phyloP scores from a whole-genome alignment of 176 grass and related monocot species.

The Eleusine indica region DNA sequence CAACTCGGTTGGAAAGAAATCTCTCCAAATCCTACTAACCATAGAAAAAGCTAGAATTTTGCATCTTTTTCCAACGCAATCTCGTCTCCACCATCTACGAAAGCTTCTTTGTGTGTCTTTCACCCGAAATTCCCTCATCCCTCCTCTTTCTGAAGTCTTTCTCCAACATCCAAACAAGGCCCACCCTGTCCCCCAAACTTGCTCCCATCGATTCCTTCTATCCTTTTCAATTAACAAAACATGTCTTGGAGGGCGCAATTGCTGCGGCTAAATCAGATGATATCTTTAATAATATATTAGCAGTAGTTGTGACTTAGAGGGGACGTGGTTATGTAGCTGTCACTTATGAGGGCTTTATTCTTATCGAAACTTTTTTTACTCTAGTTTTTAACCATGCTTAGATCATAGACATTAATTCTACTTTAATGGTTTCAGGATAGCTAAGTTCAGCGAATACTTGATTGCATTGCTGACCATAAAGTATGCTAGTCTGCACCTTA shows the following conservation, averaged over 20 bases:
- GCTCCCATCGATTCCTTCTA: slow-evolving; percentile 39
- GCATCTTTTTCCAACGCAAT: slow-evolving; percentile 51
- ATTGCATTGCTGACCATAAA: slow-evolving; percentile 54
- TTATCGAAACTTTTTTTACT: slow-evolving; percentile 34
- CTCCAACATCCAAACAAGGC: slow-evolving; percentile 66
- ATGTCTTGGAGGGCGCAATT: slow-evolving; percentile 27
- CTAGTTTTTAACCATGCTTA: slow-evolving; percentile 49
- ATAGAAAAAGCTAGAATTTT: slow-evolving; percentile 52
- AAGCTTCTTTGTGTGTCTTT: slow-evolving; percentile 55
- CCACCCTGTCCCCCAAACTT: slow-evolving; percentile 59
- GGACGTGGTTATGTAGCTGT: slow-evolving; percentile 46
- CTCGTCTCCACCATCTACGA: slow-evolving; percentile 70
- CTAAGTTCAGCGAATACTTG: slow-evolving; percentile 53
- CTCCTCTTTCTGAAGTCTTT: slow-evolving; percentile 57
- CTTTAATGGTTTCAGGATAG: slow-evolving; percentile 58
- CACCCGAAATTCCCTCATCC: slow-evolving; percentile 48
- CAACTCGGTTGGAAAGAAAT: slow-evolving; percentile 56
- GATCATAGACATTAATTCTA: slow-evolving; percentile 43
- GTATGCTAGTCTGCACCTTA: slow-evolving; percentile 34
- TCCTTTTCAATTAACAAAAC: slow-evolving; percentile 56
- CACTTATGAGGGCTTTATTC: slow-evolving; percentile 44
- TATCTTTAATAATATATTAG: slow-evolving; percentile 31
- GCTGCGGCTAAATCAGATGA: slow-evolving; percentile 17
- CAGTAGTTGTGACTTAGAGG: slow-evolving; percentile 35
- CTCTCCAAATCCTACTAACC: slow-evolving; percentile 70